Conservation (phyloP, 1,284 basidiomycete species). For the Trichosporon coremiiforme region DNA sequence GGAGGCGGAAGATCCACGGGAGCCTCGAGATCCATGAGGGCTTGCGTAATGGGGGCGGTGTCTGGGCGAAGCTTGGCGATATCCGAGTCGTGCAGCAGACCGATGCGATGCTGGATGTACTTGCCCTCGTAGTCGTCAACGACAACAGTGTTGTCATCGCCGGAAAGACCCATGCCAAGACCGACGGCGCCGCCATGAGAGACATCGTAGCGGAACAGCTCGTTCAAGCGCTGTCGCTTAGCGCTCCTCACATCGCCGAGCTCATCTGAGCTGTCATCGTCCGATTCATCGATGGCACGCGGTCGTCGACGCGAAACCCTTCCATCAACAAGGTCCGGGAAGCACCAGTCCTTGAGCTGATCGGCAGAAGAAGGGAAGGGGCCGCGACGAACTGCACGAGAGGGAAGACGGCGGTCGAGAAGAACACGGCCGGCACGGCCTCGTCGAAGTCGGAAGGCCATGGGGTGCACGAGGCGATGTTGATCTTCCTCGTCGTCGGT, state of each 20-base stretch:
- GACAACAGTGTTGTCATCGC: constrained; percentile 53
- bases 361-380: constrained; percentile 35
- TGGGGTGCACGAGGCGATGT: constrained; percentile 36
- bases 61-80: constrained; percentile 48
- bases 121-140: constrained; percentile 56
- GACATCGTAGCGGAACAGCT: constrained; percentile 52
- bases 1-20: constrained; percentile 49
- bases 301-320: constrained; percentile 33
- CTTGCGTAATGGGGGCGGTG: constrained; percentile 38
- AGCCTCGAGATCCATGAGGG: constrained; percentile 40
- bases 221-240: constrained; percentile 45
- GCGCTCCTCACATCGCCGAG: constrained; percentile 22
- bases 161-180: constrained; percentile 54
- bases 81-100: constrained; percentile 49
- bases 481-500: constrained; percentile 43
- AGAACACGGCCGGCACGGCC: constrained; percentile 80
- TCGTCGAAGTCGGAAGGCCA: constrained; percentile 68
- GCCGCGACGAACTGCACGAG: constrained; percentile 34
- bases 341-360: constrained; percentile 40
- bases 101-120: constrained; percentile 51
- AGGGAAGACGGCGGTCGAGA: constrained; percentile 69
- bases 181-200: constrained; percentile 50
- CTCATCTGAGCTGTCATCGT: constrained; percentile 29
- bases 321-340: constrained; percentile 37
- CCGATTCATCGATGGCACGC: constrained; percentile 45